Evolutionary conservation across 2,329 filamentous ascomycete genomes (phyloP).

Genomic region (Penicillium sp.): DNA sequence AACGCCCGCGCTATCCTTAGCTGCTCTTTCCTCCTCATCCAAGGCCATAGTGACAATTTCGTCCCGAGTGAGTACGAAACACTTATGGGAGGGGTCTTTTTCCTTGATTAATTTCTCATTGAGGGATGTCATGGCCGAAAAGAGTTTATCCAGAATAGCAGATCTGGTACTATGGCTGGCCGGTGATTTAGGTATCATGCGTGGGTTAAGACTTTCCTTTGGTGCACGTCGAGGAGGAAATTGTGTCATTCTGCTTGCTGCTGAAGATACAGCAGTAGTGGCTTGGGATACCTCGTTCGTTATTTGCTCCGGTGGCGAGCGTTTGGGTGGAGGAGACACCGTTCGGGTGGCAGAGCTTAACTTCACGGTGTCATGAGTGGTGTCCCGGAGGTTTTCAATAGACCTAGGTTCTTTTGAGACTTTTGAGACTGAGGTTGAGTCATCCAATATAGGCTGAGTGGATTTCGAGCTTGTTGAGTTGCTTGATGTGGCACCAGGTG

Average conservation of each 20-base stretch:
- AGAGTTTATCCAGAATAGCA: conserved; percentile 42
- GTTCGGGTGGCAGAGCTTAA: conserved; percentile 22
- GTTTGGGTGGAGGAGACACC: conserved; percentile 28
- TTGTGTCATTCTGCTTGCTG: background rate
- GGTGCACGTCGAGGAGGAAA: conserved; percentile 30
- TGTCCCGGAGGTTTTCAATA: conserved; percentile 11
- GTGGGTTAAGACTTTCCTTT: conserved; percentile 43
- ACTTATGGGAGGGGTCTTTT: conserved; percentile 28
- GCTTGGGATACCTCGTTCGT: background rate
- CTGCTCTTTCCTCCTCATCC: conserved; percentile 69
- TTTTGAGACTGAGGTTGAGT: no score
- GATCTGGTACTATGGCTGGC: conserved; percentile 39
- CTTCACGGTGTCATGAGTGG: conserved; percentile 11
- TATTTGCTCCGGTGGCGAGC: background rate
- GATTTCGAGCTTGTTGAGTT: background rate
- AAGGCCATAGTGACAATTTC: conserved; percentile 44
- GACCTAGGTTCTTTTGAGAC: conserved; percentile 3
- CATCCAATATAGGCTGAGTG: background rate
- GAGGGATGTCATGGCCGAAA: conserved; percentile 39
- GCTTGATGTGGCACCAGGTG: background rate
- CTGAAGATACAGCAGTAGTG: background rate
- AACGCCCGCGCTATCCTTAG: conserved; percentile 60
- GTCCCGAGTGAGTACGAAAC: conserved; percentile 37
- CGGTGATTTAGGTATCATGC: conserved; percentile 42
- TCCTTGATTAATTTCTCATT: conserved; percentile 36